These are phyloP conservation scores for Colletotrichum gloeosporioides DNA, from an alignment of 2,329 filamentous ascomycete genomes.

Conservation along the genomic window DNA sequence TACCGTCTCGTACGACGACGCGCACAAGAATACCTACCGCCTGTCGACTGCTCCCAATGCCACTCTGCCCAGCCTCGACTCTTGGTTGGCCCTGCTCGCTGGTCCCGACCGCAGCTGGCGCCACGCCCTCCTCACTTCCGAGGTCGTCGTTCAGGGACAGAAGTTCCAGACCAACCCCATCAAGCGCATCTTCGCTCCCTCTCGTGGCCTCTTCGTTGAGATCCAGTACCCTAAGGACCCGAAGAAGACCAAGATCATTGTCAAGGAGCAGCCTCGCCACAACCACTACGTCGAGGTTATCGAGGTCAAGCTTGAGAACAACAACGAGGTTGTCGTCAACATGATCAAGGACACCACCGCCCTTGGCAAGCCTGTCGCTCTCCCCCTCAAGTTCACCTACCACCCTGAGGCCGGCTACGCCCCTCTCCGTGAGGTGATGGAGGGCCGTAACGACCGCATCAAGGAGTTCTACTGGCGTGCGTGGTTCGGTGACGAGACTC, in stretches of 20 bases:
- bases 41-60: slow-evolving; percentile 77
- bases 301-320: slow-evolving; percentile 76
- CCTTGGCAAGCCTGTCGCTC: slow-evolving; percentile 78
- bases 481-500: slow-evolving; percentile 89
- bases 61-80: slow-evolving; percentile 77
- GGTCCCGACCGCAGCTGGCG: slow-evolving; percentile 90
- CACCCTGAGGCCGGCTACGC: slow-evolving; percentile 95
- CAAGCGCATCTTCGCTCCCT: slow-evolving; percentile 86
- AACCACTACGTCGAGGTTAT: slow-evolving; percentile 90
- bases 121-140: slow-evolving; percentile 90
- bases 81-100: slow-evolving; percentile 88
- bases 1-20: slow-evolving; percentile 81
- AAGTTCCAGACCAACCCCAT: slow-evolving; percentile 98
- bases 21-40: slow-evolving; percentile 81
- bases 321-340: slow-evolving; percentile 84
- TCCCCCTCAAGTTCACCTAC: slow-evolving; percentile 90
- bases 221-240: slow-evolving; percentile 83
- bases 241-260: slow-evolving; percentile 80
- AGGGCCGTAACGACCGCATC: slow-evolving; percentile 93
- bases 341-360: slow-evolving; percentile 94
- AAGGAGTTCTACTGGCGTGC: slow-evolving; percentile 99
- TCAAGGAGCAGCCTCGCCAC: slow-evolving; percentile 85
- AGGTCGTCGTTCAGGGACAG: slow-evolving; percentile 93
- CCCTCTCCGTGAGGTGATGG: slow-evolving; percentile 97
- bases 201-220: slow-evolving; percentile 87